Evolutionary conservation across 1,284 basidiomycete genomes (phyloP).

Genomic region (Anthracocystis walkeri): DNA sequence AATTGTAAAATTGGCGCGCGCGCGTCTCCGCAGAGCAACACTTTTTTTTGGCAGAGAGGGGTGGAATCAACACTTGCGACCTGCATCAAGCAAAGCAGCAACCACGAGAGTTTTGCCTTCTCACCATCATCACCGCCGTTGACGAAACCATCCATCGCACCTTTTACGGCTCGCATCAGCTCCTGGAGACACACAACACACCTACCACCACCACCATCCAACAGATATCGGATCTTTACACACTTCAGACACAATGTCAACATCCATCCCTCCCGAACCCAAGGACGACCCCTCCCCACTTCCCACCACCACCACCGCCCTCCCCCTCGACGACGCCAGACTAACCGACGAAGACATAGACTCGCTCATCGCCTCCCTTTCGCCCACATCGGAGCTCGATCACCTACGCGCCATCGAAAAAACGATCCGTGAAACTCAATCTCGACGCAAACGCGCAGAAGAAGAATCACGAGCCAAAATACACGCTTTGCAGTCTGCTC

Average conservation of each 20-base stretch:
- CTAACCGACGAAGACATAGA: conserved; percentile 51
- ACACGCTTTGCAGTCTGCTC: conserved; percentile 38
- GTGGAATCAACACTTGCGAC: conserved; percentile 23
- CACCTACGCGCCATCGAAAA: conserved; percentile 43
- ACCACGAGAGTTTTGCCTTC: background rate
- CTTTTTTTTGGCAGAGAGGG: conserved; percentile 16
- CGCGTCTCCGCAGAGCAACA: conserved; percentile 12
- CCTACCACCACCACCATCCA: background rate
- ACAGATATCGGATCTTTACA: too few relatives aligned
- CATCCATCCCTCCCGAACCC: conserved; percentile 11
- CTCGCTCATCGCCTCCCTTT: conserved; percentile 39
- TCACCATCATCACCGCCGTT: conserved; percentile 1
- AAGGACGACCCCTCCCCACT: conserved; percentile 14
- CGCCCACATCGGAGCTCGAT: conserved; percentile 42
- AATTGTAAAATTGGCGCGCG: conserved; percentile 1
- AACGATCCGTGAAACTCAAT: conserved; percentile 45
- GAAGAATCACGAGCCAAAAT: conserved; percentile 46
- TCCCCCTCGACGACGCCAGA: conserved; percentile 20
- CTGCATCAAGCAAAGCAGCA: conserved; percentile 15
- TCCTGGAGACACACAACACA: background rate
- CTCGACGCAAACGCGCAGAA: conserved; percentile 17
- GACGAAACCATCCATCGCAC: background rate
- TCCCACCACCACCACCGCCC: conserved; percentile 17
- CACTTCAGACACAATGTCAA: too few relatives aligned
- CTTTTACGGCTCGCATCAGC: background rate